Evolutionary conservation across 148 eudicot species (phyloP), one percentile per base, ranked within the genome.

Genomic region (Chenopodium suecicum): DNA sequence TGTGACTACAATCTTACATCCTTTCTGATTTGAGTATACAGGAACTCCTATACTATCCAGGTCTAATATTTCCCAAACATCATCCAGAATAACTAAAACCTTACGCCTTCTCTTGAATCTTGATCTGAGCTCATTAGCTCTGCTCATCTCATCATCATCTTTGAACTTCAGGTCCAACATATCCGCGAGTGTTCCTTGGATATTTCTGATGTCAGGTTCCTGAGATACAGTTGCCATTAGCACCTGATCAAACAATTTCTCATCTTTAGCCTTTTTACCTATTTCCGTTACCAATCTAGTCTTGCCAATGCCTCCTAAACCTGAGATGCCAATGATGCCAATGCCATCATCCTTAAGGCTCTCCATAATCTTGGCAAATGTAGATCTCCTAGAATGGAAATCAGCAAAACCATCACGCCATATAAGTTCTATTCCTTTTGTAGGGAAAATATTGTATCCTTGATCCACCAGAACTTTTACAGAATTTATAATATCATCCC

Each of bases 261-360:
- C 65, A 50, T 74, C 77, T 52, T 74, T 74, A 54, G 64, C 63
- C 19, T 54, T 74, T 31, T 74, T 50, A 74, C 77, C 77, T n/a
- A 54, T 50, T 74, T 74, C 63, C 34, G 10, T 12, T 31, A 52
- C 77, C 22, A 74, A 27, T 74, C 50, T 54, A 22, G 77, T 74
- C 64, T 74, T 74, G 20, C 77, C 77, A 9, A 74, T 54, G 23
- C 77, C 77, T 52, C 77, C 77, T 62, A 74, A 50, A 2, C 77
- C 77, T 2, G 23, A 2, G 34, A 54, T 29, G 22, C 77, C 77
- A 52, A 74, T 74, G 22, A n/a, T 23, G 70, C 64, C 41, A 48
- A 3, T 14, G 2, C 25, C 5, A 8, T 74, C 77, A 31, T 54
- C 41, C 63, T 23, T 9, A 0, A 74, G 41, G 29, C 63, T 32